Base-by-base conservation (phyloP, 768 basidiomycete species). In the Mycena maculata region DNA sequence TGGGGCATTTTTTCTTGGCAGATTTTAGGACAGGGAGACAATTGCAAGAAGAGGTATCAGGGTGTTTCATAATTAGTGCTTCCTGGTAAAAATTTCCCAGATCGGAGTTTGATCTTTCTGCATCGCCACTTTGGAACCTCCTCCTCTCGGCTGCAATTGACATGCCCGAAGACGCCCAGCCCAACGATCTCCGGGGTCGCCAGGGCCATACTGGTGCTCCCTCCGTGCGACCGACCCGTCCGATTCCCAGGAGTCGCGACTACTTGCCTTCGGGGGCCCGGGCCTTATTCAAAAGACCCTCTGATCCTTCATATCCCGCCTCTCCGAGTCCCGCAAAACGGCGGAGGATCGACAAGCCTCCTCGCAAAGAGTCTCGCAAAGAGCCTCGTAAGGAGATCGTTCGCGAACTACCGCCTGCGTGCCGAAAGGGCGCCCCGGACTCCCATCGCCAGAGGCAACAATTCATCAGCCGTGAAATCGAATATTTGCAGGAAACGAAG, bases 161-260 rank as follows among this genome's bases (percentile, higher is more conserved):
- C 41, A 68, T 68, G 67, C n/a, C 61, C 12, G 67, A 68, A 38
- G 67, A 68, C 52, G 56, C 50, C 12, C 67, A 68, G 25, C 67
- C 67, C 22, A 68, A 68, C 42, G 67, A 68, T 36, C 50, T 68
- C 10, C 61, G 67, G 28, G 67, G 67, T 47, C 55, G 61, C 20
- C 44, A 18, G 28, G 33, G 16, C 6, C 30, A 28, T 1, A 18
- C 30, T 13, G 9, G 23, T 18, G 16, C 57, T 33, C 54, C 54
- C 5, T 36, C 50, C 5, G 54, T 59, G 20, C 67, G 60, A 50
- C 22, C 59, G 9, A 25, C 58, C 9, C 31, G 33, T 1, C 18
- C 20, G 16, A 31, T 53, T 18, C 42, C 56, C 3, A 30, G n/a
- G 28, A n/a, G 22, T 52, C 47, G 41, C 50, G 25, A 30, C 50